Base-by-base conservation (phyloP, 208 protist species). In the Novymonas esmeraldas region DNA sequence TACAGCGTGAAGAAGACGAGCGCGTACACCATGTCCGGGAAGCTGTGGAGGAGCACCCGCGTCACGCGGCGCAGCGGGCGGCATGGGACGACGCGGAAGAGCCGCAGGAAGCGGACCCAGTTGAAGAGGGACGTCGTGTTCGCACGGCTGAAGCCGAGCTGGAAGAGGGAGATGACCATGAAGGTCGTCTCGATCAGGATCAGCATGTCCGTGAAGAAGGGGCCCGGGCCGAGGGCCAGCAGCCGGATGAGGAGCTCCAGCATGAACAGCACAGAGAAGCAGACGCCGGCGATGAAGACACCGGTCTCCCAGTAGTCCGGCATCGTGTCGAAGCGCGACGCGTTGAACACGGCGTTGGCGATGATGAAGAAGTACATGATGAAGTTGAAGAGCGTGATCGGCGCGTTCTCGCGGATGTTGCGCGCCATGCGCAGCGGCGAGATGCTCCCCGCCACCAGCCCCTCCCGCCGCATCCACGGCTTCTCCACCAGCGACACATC, bases 101-200 rank as follows among this genome's bases (percentile, higher is more conserved):
- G 70, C 13, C 78, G 73, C 31, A 95, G 76, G 74, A 93, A 90
- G 42, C 87, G 79, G n/a, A 96, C 73, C 80, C 88, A 91, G 75
- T 96, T 97, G 59, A 97, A 94, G 61, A 96, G 61, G 3, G 90
- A 87, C 63, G 93, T 83, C 61, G 76, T 78, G 73, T 94, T 97
- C 28, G 75, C 59, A 36, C 86, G 71, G 54, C 74, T 84, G 74
- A 93, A 94, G n/a, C 85, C 92, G n/a, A 97, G 76, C 68, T 97
- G 87, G 68, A 96, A 90, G 59, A 96, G 81, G 18, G 87, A 92
- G 71, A 94, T 79, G 41, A 94, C 71, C 44, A 90, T 83, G 48
- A 95, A 83, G 9, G 81, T 64, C 22, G 76, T 18, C 64, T 94
- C 87, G 31, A 96, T 70, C 9, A 95, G 51, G 70, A 95, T 94